phyloP scores from a whole-genome alignment of 1,139 yeast species.

The Debaryomyces subglobosus region DNA sequence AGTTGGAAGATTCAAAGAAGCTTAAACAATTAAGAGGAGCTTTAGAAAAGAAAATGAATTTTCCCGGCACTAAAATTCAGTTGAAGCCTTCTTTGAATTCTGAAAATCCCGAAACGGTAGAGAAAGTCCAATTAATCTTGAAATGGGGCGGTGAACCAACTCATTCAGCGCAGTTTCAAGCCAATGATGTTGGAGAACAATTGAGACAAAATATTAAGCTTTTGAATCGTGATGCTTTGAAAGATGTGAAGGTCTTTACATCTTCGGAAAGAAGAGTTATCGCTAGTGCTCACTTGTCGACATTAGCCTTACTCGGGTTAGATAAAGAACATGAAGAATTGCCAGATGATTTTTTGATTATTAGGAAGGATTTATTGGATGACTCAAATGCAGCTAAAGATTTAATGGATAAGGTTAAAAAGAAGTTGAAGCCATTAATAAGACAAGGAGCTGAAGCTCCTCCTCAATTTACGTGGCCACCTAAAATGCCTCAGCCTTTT shows the following conservation, averaged over 20 bases:
- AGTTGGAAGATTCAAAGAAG: slow-evolving; percentile 80
- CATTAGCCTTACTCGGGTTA: slow-evolving; percentile 77
- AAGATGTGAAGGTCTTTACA: slow-evolving; percentile 84
- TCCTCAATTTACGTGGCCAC: slow-evolving; percentile 99
- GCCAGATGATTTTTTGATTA: slow-evolving; percentile 78
- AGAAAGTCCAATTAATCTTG: slow-evolving; percentile 90
- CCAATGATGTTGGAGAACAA: slow-evolving; percentile 93
- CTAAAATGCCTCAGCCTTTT: slow-evolving; percentile 96
- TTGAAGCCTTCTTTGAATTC: slow-evolving; percentile 80
- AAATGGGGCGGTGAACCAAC: slow-evolving; percentile 99
- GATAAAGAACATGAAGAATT: slow-evolving; percentile 55
- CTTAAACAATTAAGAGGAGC: slow-evolving; percentile 78
- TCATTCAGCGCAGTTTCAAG: slow-evolving; percentile 94
- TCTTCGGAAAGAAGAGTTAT: slow-evolving; percentile 95
- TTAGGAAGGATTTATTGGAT: slow-evolving; percentile 89
- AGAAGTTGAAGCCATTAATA: slow-evolving; percentile 89
- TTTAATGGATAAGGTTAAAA: slow-evolving; percentile 95
- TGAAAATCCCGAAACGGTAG: slow-evolving; percentile 68
- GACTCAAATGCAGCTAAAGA: slow-evolving; percentile 99
- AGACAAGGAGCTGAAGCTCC: slow-evolving; percentile 98
- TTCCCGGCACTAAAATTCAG: slow-evolving; percentile 97
- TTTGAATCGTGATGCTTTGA: slow-evolving; percentile 80
- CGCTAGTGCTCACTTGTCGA: slow-evolving; percentile 87
- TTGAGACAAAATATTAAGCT: slow-evolving; percentile 88
- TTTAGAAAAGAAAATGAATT: slow-evolving; percentile 80